Evolutionary conservation across 75 land plant species (phyloP), one percentile per base, ranked within the genome.

Genomic region (Picea glauca): DNA sequence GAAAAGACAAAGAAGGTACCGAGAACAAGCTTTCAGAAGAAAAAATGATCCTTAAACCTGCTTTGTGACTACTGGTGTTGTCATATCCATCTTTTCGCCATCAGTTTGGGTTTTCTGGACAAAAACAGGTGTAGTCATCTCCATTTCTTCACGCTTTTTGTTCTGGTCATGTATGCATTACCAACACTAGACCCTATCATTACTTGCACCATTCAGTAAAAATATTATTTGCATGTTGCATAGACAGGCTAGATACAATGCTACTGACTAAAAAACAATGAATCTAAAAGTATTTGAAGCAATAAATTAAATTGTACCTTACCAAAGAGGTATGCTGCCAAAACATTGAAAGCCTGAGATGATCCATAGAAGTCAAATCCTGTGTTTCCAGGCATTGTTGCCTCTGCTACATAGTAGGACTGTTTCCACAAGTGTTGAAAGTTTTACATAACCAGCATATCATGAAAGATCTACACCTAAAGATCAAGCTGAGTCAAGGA

Each of bases 51-150:
- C 20, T n/a, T 60, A 65, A 76, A 84, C 92, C 85, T 77, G 66
- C 82, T 89, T 93, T 18, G 97, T 89, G 60, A 96, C 80, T 18
- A 96, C 99, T 80, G 99, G 99, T 3, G 99, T 94, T 70, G 99
- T 96, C 99, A 94, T 96, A 35, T 96, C 99, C 99, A 96, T 92
- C 77, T 86, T 94, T 77, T 90, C 94, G 11, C 93, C 92, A 82
- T 79, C 84, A 64, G 90, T 76, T 81, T 81, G 78, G 64, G 65
- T 40, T 66, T 78, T 84, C 61, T 82, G 77, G 26, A 83, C 83
- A 72, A 86, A 72, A 78, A 96, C 97, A 59, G 99, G 99, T 17
- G 99, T 94, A 12, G 99, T 94, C 99, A 96, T 96, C 60, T 90
- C 89, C 94, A 96, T 96, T 77, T 87, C 87, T 58, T 89, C 84